phyloP scores from a whole-genome alignment of 2,329 filamentous ascomycete species.

The Emmonsiellopsis sp. region DNA sequence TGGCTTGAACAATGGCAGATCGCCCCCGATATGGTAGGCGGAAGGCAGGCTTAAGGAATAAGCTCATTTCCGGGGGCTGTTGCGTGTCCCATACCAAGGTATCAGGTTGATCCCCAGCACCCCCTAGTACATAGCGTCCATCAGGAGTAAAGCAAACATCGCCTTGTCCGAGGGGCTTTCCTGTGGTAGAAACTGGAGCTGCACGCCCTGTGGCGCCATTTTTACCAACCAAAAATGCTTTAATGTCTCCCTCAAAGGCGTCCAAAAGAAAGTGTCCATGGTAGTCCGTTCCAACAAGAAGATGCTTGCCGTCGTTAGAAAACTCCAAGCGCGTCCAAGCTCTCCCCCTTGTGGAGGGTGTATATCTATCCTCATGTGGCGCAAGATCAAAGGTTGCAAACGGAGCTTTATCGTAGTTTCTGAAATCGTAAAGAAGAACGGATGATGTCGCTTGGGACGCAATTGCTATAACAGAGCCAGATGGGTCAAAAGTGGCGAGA shows the following conservation, averaged over 20 bases:
- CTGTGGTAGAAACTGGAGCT: constrained; percentile 42
- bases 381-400: constrained; percentile 76
- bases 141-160: constrained; percentile 87
- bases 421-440: constrained; percentile 82
- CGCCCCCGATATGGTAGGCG: constrained; percentile 42
- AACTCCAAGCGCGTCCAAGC: constrained; percentile 88
- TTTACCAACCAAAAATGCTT: constrained; percentile 56
- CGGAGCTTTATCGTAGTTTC: constrained; percentile 86
- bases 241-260: constrained; percentile 73
- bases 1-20: constrained; percentile 39
- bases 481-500: constrained; percentile 83
- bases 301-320: constrained; percentile 83
- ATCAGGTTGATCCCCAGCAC: constrained; percentile 57
- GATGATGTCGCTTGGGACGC: constrained; percentile 70
- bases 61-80: constrained; percentile 44
- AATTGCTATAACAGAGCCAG: constrained; percentile 82
- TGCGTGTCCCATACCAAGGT: constrained; percentile 80
- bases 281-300: constrained; percentile 76
- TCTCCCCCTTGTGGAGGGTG: constrained; percentile 37
- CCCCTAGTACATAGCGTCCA: constrained; percentile 77
- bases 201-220: constrained; percentile 39
- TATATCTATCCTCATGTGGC: constrained; percentile 46
- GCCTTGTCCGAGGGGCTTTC: constrained; percentile 47
- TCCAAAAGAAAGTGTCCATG: constrained; percentile 87
- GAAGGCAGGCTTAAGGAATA: constrained; percentile 36